These are phyloP conservation scores for Microbotryomycetes sp. DNA, from an alignment of 1,284 basidiomycete species.

Conservation along the genomic window DNA sequence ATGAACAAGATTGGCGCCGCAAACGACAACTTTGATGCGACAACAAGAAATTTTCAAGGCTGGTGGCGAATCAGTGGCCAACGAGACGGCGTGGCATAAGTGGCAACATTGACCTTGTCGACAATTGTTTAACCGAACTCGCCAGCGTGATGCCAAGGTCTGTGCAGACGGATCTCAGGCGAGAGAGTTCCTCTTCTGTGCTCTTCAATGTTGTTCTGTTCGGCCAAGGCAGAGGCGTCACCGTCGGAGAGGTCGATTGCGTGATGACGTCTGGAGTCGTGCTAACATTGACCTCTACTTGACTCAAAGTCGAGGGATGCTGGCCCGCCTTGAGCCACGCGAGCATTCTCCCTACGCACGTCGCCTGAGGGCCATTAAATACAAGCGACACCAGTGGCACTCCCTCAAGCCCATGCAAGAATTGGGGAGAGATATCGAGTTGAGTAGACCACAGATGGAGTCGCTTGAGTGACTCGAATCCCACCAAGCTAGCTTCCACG, in stretches of 20 bases:
- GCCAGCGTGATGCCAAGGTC: not conserved
- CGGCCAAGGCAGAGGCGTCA: not conserved
- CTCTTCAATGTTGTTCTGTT: no score
- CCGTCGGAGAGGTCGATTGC: no score
- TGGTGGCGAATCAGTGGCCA: not conserved
- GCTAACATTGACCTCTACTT: not conserved
- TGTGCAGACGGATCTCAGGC: not conserved
- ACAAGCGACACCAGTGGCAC: constrained; percentile 2
- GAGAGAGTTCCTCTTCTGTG: not conserved
- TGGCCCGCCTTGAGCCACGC: not conserved
- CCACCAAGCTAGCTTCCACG: not conserved
- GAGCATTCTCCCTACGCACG: not conserved
- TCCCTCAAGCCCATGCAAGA: not conserved
- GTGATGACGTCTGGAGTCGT: no score
- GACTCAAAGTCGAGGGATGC: not conserved
- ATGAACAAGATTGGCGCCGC: not conserved
- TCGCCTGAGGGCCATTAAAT: not conserved
- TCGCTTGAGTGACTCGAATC: constrained; percentile 1
- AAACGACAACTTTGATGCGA: not conserved
- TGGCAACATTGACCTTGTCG: not conserved
- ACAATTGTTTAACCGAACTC: not conserved
- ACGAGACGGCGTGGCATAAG: not conserved
- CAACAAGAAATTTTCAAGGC: not conserved
- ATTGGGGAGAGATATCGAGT: not conserved
- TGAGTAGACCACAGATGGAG: not conserved